These are phyloP conservation scores for cucumber (Cucumis sativus) DNA, from an alignment of 306 rosid genomes.

Conservation along the genomic window DNA sequence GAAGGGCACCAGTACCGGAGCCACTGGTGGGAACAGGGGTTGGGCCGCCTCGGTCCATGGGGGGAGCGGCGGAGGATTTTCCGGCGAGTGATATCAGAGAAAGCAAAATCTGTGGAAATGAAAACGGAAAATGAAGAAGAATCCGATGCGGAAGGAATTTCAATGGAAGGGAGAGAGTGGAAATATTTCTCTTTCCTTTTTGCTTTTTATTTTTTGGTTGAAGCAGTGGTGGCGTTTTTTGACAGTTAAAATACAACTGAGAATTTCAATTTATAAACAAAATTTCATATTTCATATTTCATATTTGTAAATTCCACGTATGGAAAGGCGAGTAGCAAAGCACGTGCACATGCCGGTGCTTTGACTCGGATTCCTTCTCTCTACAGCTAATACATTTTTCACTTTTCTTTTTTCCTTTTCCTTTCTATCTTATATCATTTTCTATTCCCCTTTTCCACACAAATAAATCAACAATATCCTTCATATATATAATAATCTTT, in stretches of 20 bases:
- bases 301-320: background rate
- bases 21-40: conserved; percentile 15
- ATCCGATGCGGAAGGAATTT: background rate
- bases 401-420: background rate
- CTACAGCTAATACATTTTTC: background rate
- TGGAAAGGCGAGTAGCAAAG: background rate
- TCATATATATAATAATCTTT: no score
- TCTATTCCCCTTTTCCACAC: no score
- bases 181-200: no score
- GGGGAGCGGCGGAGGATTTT: background rate
- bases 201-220: no score
- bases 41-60: conserved; percentile 37
- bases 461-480: no score
- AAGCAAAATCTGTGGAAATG: background rate
- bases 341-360: conserved; percentile 7
- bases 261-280: no score
- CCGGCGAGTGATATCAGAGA: background rate
- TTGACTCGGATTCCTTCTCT: background rate
- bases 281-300: no score
- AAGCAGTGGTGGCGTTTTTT: background rate
- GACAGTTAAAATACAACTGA: background rate
- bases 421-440: no score
- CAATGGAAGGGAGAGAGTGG: background rate
- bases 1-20: conserved; percentile 13
- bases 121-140: background rate